Evolutionary conservation across 169 alveolate species (phyloP).

Genomic region (Plasmodium vivax): DNA sequence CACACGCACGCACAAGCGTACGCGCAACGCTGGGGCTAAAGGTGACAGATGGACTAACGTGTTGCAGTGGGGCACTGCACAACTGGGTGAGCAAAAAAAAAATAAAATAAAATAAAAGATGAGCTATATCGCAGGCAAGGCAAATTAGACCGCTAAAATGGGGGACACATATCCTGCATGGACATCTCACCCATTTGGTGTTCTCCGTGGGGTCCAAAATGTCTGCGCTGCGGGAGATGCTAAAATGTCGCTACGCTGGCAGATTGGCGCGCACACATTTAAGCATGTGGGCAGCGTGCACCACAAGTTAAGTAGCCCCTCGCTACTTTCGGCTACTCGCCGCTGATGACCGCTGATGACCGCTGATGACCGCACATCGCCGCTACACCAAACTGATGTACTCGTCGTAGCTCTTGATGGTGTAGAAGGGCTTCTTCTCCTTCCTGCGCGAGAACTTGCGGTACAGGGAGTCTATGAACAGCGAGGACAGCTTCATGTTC

Average conservation of each 20-base stretch:
- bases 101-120: not conserved
- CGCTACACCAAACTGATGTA: conserved; percentile 69
- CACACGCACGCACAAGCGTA: conserved; percentile 1
- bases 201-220: not conserved
- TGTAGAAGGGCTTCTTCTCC: conserved; percentile 79
- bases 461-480: conserved; percentile 82
- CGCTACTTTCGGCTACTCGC: not conserved
- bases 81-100: not conserved
- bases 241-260: not conserved
- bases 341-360: not conserved
- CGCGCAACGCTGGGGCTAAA: not conserved
- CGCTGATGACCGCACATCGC: too few species aligned
- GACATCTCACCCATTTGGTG: not conserved
- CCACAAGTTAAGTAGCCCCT: not conserved
- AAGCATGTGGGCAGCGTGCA: not conserved
- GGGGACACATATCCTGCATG: not conserved
- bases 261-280: not conserved
- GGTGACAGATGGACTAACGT: not conserved
- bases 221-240: not conserved
- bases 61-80: not conserved
- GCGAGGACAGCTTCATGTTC: conserved; percentile 78
- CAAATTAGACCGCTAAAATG: not conserved
- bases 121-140: not conserved
- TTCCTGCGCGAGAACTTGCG: conserved; percentile 73
- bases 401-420: conserved; percentile 82